Conservation (phyloP, 2,329 filamentous ascomycete genomes). For the Hypoxylon sp. region DNA sequence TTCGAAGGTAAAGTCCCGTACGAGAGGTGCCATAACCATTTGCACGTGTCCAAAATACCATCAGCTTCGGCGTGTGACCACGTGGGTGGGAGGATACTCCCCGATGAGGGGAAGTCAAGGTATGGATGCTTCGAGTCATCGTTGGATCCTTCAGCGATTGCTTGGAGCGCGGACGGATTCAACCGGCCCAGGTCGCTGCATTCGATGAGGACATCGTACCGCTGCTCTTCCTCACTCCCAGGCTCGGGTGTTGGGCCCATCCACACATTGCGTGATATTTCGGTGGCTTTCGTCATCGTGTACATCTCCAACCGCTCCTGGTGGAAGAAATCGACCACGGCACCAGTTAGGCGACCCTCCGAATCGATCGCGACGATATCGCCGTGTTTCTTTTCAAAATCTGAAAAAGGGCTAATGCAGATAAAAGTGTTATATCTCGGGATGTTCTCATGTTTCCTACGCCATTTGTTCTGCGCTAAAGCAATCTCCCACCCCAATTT, state of each 20-base stretch:
- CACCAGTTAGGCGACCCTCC: constrained; percentile 78
- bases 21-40: constrained; percentile 89
- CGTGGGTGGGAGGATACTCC: constrained; percentile 88
- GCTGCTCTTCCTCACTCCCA: constrained; percentile 68
- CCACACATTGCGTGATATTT: constrained; percentile 92
- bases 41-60: constrained; percentile 86
- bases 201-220: constrained; percentile 90
- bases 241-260: constrained; percentile 88
- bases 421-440: constrained; percentile 90
- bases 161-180: constrained; percentile 75
- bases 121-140: constrained; percentile 58
- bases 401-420: constrained; percentile 72
- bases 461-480: constrained; percentile 82
- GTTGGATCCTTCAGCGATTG: constrained; percentile 71
- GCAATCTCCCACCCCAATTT: constrained; percentile 79
- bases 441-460: constrained; percentile 71
- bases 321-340: constrained; percentile 88
- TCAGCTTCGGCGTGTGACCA: constrained; percentile 88
- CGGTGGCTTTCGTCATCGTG: constrained; percentile 88
- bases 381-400: constrained; percentile 78
- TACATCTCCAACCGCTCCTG: constrained; percentile 95
- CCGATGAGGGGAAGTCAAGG: constrained; percentile 92
- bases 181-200: constrained; percentile 87
- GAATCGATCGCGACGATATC: constrained; percentile 83
- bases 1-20: constrained; percentile 69